Base-by-base conservation (phyloP, 192 early-diverging fungal genomes). In the Mortierella claussenii region DNA sequence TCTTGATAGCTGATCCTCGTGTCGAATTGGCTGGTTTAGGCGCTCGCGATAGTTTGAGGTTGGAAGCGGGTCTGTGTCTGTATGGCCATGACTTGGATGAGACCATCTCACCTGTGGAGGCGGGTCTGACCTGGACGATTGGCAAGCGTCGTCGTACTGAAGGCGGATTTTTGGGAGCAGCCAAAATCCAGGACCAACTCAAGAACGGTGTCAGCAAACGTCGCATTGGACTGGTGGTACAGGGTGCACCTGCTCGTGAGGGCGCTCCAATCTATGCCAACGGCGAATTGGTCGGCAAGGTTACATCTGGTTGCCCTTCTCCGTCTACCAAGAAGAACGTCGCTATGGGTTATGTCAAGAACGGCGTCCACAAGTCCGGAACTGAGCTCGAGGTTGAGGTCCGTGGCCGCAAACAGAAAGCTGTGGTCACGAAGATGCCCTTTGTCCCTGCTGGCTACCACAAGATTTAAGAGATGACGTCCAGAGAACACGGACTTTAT, bases 71-170 rank as follows among this genome's bases (percentile, higher is more conserved):
- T 17, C 81, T 99, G 57, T 99, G 97, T 79, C 83, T 99, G 56
- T 99, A 99, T 67, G 97, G 97, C 36, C 87, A 98, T 60, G 97
- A 99, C 71, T 78, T 99, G 43, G 91, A 97, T 85, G 95, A 97
- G 11, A 91, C 91, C 40, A 91, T 89, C 43, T 93, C 95, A 7
- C 97, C 96, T 11, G 87, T 98, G 51, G 97, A 99, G 81, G 97
- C 90, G 45, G 93, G 88, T 36, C 83, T 99, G 58, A 89, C 92
- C 48, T 99, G 96, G 96, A 99, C 96, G 4, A 93, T 99, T 74
- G 92, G 81, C 58, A 94, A 98, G 85, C 85, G 93, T 34, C 91
- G 96, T 37, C 89, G 95, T 48, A 80, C 80, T 33, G 93, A 96
- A 76, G 95, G 94, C 63, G 95, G 94, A 2, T 99, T 99, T 82